These are phyloP conservation scores for Datisca glomerata DNA, from an alignment of 306 rosid species.

Conservation along the genomic window DNA sequence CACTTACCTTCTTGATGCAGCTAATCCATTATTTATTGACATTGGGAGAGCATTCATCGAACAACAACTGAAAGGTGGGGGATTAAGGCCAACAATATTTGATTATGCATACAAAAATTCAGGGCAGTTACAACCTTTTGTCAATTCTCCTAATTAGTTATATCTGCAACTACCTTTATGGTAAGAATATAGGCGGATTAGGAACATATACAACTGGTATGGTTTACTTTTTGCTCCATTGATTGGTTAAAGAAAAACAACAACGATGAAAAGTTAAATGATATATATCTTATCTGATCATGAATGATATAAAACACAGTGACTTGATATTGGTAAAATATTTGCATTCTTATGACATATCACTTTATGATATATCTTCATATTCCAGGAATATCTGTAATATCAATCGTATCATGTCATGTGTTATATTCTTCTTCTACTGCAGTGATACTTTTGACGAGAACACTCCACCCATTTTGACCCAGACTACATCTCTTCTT, in stretches of 20 bases:
- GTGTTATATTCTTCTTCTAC: slow-evolving; percentile 19
- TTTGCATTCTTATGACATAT: slow-evolving; percentile 8
- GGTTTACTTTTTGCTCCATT: too few species aligned
- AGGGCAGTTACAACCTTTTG: slow-evolving; percentile 8
- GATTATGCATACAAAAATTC: slow-evolving; percentile 1
- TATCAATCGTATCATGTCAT: too few species aligned
- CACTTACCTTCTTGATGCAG: slow-evolving; percentile 94
- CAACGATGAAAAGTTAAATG: too few species aligned
- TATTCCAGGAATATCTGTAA: too few species aligned
- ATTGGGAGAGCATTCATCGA: slow-evolving; percentile 76
- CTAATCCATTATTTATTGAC: slow-evolving; percentile 74
- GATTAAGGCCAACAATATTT: slow-evolving; percentile 10
- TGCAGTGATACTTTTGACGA: slow-evolving; percentile 90
- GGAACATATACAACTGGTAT: slow-evolving; percentile 89
- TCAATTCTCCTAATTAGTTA: slow-evolving; percentile 14
- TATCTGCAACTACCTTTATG: slow-evolving; percentile 18
- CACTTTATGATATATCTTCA: not conserved
- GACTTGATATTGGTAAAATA: too few species aligned
- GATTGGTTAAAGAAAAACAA: too few species aligned
- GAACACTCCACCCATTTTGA: slow-evolving; percentile 84
- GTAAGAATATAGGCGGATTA: slow-evolving; percentile 70
- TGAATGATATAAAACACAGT: too few species aligned
- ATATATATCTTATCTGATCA: too few species aligned
- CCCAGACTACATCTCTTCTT: slow-evolving; percentile 72
- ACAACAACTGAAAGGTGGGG: slow-evolving; percentile 73